Base-by-base conservation (phyloP, 2,329 filamentous ascomycete genomes). In the Sclerotinia spermophila region DNA sequence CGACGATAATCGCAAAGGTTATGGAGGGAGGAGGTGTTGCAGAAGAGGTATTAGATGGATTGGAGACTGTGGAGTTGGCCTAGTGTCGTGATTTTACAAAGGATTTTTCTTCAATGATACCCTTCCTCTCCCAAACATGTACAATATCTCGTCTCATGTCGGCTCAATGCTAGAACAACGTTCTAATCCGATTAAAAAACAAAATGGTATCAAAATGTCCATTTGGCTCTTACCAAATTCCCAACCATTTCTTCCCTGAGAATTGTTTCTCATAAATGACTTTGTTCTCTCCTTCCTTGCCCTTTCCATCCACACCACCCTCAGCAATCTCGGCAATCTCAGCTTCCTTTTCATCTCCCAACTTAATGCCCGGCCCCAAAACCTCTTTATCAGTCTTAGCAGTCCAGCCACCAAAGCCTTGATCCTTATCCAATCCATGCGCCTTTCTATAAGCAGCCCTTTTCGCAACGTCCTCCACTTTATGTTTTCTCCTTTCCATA, bases 401-500 rank as follows among this genome's bases (percentile, higher is more conserved):
- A 19, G 79, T 82, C 83, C 83, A 84, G 4, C 83, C 82, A 11
- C 83, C 83, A 76, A 90, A 84, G 44, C 85, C 84, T 67, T 86
- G 83, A 77, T 86, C 84, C 76, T 86, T 83, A 80, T 94, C 90
- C 78, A 97, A 81, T 15, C 93, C 94, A 83, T 97, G 93, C 72
- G 91, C 93, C 81, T 93, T 90, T 77, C 94, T 89, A 82, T 93
- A 99, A 81, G 92, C 89, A 72, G 87, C 87, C 77, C 95, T 87
- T 87, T 97, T 97, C 80, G 90, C 87, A 40, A 96, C 90, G 82
- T 99, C 96, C 75, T 97, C 93, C 70, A 93, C 85, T 75, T 89
- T 89, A 78, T 86, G 86, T 77, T 88, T 87, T 69, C 94, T 87
- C 82, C 89, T 89, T 81, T 94, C 92, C 67, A 86, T 84, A 40